Conservation (phyloP, 2,329 filamentous ascomycete species). For the Neofusicoccum kwambonambiense region DNA sequence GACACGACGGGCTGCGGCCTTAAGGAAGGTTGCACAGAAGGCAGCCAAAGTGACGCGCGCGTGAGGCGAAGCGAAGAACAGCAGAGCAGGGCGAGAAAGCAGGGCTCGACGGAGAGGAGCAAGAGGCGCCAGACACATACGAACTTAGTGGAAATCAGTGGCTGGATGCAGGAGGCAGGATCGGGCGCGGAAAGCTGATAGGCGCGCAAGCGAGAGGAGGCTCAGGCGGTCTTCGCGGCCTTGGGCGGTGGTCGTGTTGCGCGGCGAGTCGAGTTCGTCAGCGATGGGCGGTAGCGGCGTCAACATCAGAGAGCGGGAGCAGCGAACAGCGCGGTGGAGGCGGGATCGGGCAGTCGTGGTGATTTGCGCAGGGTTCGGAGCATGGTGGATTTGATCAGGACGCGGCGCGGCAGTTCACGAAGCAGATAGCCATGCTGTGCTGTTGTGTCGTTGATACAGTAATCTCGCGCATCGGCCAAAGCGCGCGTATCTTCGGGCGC, state of each 20-base stretch:
- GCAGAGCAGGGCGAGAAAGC: neutral
- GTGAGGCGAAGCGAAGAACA: neutral
- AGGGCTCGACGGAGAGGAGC: neutral
- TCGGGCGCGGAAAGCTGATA: neutral
- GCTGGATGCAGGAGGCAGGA: neutral
- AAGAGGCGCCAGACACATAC: neutral
- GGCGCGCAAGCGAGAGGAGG: slow-evolving; percentile 7
- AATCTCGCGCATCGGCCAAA: slow-evolving; percentile 1
- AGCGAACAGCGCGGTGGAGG: neutral
- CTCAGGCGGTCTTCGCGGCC: slow-evolving; percentile 3
- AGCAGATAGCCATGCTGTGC: neutral
- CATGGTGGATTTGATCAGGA: slow-evolving; percentile 11
- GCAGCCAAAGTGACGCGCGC: neutral
- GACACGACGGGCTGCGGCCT: slow-evolving; percentile 5
- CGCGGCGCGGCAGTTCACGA: neutral
- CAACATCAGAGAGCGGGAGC: slow-evolving; percentile 5
- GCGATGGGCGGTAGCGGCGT: slow-evolving; percentile 2
- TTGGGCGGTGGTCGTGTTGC: neutral
- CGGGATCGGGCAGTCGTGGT: neutral
- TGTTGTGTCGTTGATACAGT: slow-evolving; percentile 8
- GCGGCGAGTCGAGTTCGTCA: slow-evolving; percentile 3
- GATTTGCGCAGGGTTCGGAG: neutral
- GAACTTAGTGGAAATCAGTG: neutral
- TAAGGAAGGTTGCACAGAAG: neutral
- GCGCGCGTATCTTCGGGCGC: slow-evolving; percentile 9